Percentiles rank a stretch among this genome's conserved stretches.
Evolutionary conservation across 2,329 filamentous ascomycete species (phyloP).

Genomic region (Microdochium trichocladiopsis): DNA sequence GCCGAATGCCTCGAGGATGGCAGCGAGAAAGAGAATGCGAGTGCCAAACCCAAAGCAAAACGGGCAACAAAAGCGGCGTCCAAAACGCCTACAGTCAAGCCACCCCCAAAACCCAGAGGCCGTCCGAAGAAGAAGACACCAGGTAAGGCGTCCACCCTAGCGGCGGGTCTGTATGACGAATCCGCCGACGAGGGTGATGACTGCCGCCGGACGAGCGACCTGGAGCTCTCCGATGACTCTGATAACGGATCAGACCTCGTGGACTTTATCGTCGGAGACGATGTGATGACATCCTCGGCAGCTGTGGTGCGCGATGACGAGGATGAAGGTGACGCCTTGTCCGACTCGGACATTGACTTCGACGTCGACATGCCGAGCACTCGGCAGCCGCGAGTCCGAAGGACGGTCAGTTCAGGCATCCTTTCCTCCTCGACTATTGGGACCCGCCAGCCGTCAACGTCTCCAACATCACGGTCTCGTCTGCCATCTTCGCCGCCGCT

Average conservation of each 20-base stretch:
- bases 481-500: conserved; percentile 6
- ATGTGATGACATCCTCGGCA: conserved; percentile 19
- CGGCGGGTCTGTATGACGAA: conserved; percentile 17
- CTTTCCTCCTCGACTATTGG: conserved; percentile 2
- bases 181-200: conserved; percentile 24
- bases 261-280: conserved; percentile 22
- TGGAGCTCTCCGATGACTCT: conserved; percentile 26
- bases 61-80: conserved; percentile 2
- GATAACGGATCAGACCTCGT: conserved; percentile 21
- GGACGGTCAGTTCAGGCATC: neutral
- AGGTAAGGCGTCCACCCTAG: neutral
- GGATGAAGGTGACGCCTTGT: neutral
- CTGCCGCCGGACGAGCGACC: conserved; percentile 25
- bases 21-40: neutral
- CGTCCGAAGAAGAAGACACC: conserved; percentile 9
- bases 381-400: neutral
- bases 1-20: neutral
- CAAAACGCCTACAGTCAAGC: conserved; percentile 8
- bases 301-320: conserved; percentile 9
- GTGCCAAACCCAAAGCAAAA: neutral
- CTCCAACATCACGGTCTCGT: conserved; percentile 13
- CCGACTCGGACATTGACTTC: neutral
- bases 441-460: conserved; percentile 12
- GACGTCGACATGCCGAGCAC: neutral
- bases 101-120: conserved; percentile 5